phyloP scores from a whole-genome alignment of 2,329 filamentous ascomycete genomes.

The Colletotrichum phormii region DNA sequence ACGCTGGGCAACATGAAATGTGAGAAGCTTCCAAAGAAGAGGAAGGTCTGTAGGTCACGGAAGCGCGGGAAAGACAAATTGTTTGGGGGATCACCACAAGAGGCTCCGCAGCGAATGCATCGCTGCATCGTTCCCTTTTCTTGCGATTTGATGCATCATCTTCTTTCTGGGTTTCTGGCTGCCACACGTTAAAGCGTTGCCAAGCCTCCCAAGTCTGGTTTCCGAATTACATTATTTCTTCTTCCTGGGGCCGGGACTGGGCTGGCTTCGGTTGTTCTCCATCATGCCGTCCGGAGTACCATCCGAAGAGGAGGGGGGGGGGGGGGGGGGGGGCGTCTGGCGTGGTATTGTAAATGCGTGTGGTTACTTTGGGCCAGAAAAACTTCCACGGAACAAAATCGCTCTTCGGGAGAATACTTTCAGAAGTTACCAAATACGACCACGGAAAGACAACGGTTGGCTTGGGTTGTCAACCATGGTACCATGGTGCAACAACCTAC shows the following conservation, averaged over 20 bases:
- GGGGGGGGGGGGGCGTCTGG: background rate
- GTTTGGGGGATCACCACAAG: background rate
- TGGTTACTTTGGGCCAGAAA: background rate
- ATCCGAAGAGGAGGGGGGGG: background rate
- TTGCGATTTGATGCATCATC: background rate
- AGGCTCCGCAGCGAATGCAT: background rate
- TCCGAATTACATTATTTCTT: background rate
- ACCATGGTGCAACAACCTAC: background rate
- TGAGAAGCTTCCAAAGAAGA: background rate
- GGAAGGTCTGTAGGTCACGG: background rate
- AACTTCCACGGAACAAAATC: background rate
- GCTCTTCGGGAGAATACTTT: background rate
- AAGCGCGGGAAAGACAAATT: background rate
- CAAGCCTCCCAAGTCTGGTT: background rate
- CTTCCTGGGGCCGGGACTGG: background rate
- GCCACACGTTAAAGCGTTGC: background rate
- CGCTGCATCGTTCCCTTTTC: background rate
- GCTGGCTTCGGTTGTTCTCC: background rate
- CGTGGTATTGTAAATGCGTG: background rate
- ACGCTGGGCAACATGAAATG: background rate
- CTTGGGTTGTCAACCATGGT: background rate
- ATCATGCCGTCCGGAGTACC: background rate
- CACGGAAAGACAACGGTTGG: background rate
- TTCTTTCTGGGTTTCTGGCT: background rate
- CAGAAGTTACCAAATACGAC: background rate